Base-by-base conservation (phyloP, 2,329 filamentous ascomycete genomes). In the Penicillium sp. region DNA sequence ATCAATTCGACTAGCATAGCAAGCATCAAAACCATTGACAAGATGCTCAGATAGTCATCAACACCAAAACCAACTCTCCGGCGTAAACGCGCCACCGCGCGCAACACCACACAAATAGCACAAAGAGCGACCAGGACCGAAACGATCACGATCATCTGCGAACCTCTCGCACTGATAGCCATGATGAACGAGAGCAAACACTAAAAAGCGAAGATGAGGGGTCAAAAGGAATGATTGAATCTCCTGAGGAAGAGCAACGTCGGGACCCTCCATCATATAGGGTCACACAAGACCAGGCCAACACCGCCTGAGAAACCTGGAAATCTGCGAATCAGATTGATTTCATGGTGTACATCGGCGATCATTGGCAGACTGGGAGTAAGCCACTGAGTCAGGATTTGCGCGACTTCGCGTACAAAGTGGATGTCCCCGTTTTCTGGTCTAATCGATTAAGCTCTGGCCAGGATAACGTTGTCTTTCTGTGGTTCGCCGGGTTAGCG, bases 41-140 rank as follows among this genome's bases (percentile, higher is more conserved):
- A 3, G 19, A 70, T 59, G 48, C 65, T 69, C 14, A 73, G 64
- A 50, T 72, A 71, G 54, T 73, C 70, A 58, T 73, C 69, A n/a
- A 69, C 22, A 0, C 67, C 70, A 31, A 73, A 67, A 7, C 56
- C 54, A 10, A 73, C 68, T 61, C 67, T 63, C 27, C 70, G 63
- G 42, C 63, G 67, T 4, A 69, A 33, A 14, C 70, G 66, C 45
- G 70, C 70, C 29, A 67, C 35, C 19, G 68, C 54, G 16, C 70
- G 68, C 26, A 72, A 33, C 3, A 65, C 55, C 4, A 70, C 67
- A 3, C 65, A 64, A 10, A 69, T 49, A 5, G 71, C 45, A 42
- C 67, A 63, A 4, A 73, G 55, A 31, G 57, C 59, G 21, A 73
- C 69, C 54, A 73, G 62, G 55, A 68, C 68, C 43, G 68, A 59